Evolutionary conservation across 306 rosid genomes (phyloP).

Genomic region (Dalbergia oliveri): DNA sequence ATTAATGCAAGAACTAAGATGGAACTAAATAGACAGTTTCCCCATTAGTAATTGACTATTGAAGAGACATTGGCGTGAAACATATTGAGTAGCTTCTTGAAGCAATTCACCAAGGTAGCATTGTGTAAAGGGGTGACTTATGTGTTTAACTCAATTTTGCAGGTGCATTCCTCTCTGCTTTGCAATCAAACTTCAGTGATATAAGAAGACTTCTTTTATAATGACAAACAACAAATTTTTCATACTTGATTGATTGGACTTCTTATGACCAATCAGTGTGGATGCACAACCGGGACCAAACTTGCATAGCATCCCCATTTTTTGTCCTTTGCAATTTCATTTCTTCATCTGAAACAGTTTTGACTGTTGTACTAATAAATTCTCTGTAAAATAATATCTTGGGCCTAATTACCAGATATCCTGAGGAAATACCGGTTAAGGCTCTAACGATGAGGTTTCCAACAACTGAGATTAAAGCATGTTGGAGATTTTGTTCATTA

Average conservation of each 20-base stretch:
- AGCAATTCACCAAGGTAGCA: slow-evolving; percentile 1
- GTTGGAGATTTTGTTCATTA: slow-evolving; percentile 48
- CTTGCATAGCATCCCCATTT: slow-evolving; percentile 44
- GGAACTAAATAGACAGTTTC: slow-evolving; percentile 15
- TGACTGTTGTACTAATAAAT: slow-evolving; percentile 37
- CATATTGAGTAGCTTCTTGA: slow-evolving; percentile 13
- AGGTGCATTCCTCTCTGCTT: slow-evolving; percentile 86
- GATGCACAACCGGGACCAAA: slow-evolving; percentile 41
- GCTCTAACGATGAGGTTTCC: slow-evolving; percentile 42
- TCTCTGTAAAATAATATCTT: slow-evolving; percentile 43
- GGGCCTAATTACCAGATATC: slow-evolving; percentile 44
- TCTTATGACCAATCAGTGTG: slow-evolving; percentile 40
- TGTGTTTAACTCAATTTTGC: slow-evolving; percentile 48
- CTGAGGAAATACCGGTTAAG: slow-evolving; percentile 39
- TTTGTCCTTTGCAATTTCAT: slow-evolving; percentile 29
- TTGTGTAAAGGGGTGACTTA: slow-evolving; percentile 39
- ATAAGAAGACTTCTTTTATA: slow-evolving; percentile 85
- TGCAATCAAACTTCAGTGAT: slow-evolving; percentile 82
- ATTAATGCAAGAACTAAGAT: background rate
- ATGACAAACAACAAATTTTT: slow-evolving; percentile 39
- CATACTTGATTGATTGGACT: slow-evolving; percentile 38
- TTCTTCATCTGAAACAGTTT: slow-evolving; percentile 43
- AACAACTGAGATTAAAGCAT: slow-evolving; percentile 33
- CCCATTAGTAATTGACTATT: background rate
- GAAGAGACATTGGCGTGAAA: background rate